Conservation (phyloP, 495 filamentous ascomycete species). For the Saxispiralis lemnorum region DNA sequence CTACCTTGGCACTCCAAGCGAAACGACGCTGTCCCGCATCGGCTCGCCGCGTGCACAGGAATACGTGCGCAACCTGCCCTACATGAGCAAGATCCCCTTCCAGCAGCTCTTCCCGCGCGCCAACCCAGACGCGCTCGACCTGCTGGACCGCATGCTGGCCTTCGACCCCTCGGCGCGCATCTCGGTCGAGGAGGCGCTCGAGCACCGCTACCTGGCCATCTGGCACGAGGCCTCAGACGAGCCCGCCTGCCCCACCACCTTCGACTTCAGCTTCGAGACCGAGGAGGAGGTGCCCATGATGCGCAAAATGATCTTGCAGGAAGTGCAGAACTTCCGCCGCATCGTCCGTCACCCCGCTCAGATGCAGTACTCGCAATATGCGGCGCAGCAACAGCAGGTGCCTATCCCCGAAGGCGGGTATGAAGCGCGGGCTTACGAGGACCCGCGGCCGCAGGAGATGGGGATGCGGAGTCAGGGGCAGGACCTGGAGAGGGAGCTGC, state of each 20-base stretch:
- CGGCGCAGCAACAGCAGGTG: conserved; percentile 29
- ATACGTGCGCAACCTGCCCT: conserved; percentile 93
- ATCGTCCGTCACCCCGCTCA: conserved; percentile 43
- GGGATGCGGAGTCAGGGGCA: conserved; percentile 29
- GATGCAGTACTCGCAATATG: conserved; percentile 31
- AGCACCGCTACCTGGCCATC: conserved; percentile 90
- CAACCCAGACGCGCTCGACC: conserved; percentile 87
- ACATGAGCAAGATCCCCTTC: conserved; percentile 87
- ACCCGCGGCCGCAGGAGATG: conserved; percentile 75
- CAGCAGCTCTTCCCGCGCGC: conserved; percentile 76
- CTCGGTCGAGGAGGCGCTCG: conserved; percentile 79
- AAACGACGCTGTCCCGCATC: conserved; percentile 85
- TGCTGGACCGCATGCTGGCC: conserved; percentile 89
- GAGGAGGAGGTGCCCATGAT: conserved; percentile 84
- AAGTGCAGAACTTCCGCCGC: conserved; percentile 67
- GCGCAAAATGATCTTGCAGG: conserved; percentile 91
- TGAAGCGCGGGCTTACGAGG: conserved; percentile 59
- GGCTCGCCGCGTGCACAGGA: conserved; percentile 92
- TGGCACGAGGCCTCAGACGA: conserved; percentile 97
- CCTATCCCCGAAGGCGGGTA: conserved; percentile 59
- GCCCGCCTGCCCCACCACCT: conserved; percentile 76
- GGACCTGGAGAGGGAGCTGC: conserved; percentile 71
- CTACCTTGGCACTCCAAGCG: conserved; percentile 89
- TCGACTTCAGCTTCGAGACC: conserved; percentile 96
- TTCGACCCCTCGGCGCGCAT: conserved; percentile 88